A percentile compares a stretch with the other conserved stretches of the same genome.
Evolutionary conservation across 164 flowering plant genomes (phyloP).

Genomic region (Vitis rupestris): DNA sequence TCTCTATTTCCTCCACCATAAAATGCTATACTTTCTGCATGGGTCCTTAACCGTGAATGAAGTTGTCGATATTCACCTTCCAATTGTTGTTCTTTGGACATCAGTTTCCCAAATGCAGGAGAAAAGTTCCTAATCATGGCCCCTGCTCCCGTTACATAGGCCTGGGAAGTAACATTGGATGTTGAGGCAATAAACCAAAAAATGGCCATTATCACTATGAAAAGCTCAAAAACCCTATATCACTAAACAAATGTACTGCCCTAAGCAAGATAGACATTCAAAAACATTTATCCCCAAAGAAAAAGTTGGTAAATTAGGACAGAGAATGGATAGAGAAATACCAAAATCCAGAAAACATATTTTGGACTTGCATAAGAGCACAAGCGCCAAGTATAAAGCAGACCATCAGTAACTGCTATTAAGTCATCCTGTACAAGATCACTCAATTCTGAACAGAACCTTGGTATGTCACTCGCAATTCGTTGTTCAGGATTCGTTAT

Average conservation of each 20-base stretch:
- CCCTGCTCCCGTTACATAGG: constrained; percentile 91
- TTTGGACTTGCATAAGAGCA: constrained; percentile 99
- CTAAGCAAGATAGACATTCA: not conserved
- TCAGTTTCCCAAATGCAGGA: constrained; percentile 92
- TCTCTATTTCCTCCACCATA: constrained; percentile 96
- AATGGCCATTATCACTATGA: not conserved
- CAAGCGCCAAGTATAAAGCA: constrained; percentile 96
- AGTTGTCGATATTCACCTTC: constrained; percentile 97
- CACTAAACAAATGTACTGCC: not conserved
- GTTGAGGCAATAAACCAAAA: constrained; percentile 7
- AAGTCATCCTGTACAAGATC: constrained; percentile 96
- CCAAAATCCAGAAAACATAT: constrained; percentile 96
- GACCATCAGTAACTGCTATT: constrained; percentile 80
- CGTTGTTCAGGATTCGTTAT: constrained; percentile 91
- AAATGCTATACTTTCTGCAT: constrained; percentile 96
- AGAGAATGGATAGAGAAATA: constrained; percentile 24
- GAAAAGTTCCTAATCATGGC: constrained; percentile 75
- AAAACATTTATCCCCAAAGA: not conserved
- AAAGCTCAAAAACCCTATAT: not conserved
- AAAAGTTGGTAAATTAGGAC: not conserved
- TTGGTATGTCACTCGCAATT: constrained; percentile 96
- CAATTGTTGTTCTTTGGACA: constrained; percentile 94
- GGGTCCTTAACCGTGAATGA: constrained; percentile 94
- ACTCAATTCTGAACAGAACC: constrained; percentile 92
- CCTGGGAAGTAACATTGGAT: constrained; percentile 42